Conservation (phyloP, 73 alveolate species). For the Paramecium primaurelia region DNA sequence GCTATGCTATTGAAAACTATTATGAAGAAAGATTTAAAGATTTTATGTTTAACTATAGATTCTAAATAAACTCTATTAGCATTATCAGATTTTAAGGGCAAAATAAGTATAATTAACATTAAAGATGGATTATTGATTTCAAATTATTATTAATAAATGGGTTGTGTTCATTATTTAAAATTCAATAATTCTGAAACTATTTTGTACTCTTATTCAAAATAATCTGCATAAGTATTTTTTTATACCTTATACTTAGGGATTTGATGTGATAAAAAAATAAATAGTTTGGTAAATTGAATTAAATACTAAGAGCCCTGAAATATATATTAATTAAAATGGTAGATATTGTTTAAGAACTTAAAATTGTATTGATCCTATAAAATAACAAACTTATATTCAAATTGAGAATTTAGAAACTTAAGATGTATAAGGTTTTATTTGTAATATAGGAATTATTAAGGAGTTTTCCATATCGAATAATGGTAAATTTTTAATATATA, state of each 20-base stretch:
- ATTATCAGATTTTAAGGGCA: background rate
- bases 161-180: background rate
- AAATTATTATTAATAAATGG: background rate
- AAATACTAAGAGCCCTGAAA: background rate
- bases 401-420: background rate
- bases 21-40: background rate
- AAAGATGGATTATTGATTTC: background rate
- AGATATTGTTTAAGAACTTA: background rate
- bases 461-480: background rate
- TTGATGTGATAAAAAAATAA: background rate
- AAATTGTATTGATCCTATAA: background rate
- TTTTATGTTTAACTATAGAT: background rate
- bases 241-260: background rate
- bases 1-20: background rate
- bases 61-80: background rate
- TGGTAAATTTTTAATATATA: background rate
- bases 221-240: background rate
- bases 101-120: background rate
- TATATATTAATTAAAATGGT: background rate
- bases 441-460: background rate
- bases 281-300: background rate
- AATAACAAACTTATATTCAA: background rate
- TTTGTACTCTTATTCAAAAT: background rate
- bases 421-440: background rate
- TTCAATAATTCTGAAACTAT: background rate